Percentiles rank a stretch among this genome's conserved stretches.
Evolutionary conservation across 2,329 filamentous ascomycete species (phyloP).

Genomic region (Colletotrichum orbiculare): DNA sequence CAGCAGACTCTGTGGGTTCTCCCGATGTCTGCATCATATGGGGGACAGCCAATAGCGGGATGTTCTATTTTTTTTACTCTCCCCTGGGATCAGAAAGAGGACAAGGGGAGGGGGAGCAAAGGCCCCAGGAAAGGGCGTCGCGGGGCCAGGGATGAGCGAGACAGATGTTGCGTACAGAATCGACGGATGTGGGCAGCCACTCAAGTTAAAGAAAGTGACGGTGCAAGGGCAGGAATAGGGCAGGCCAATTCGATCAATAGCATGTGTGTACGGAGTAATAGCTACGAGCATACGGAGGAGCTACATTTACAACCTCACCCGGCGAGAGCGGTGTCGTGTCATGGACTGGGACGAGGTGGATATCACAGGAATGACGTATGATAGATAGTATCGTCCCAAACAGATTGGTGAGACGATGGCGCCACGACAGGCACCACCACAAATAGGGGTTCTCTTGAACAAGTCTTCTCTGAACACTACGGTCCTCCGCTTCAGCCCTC

Average conservation of each 20-base stretch:
- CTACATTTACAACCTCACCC: too few species aligned
- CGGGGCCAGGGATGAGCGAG: conserved; percentile 30
- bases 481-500: conserved; percentile 3
- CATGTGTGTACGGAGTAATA: too few species aligned
- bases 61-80: conserved; percentile 22
- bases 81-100: conserved; percentile 26
- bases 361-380: too few species aligned
- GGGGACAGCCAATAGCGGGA: conserved; percentile 30
- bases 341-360: too few species aligned
- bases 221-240: background rate
- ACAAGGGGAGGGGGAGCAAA: conserved; percentile 20
- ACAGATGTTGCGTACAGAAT: conserved; percentile 34
- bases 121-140: conserved; percentile 18
- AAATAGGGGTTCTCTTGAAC: too few species aligned
- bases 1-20: conserved; percentile 24
- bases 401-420: too few species aligned
- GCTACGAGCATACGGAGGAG: too few species aligned
- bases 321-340: too few species aligned
- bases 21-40: conserved; percentile 8
- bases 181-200: conserved; percentile 10
- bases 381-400: too few species aligned
- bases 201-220: conserved; percentile 18
- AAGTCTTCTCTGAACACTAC: conserved; percentile 1
- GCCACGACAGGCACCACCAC: too few species aligned
- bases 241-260: background rate